Evolutionary conservation across 345 rosid genomes (phyloP).

Genomic region (Salix koriyanagi): DNA sequence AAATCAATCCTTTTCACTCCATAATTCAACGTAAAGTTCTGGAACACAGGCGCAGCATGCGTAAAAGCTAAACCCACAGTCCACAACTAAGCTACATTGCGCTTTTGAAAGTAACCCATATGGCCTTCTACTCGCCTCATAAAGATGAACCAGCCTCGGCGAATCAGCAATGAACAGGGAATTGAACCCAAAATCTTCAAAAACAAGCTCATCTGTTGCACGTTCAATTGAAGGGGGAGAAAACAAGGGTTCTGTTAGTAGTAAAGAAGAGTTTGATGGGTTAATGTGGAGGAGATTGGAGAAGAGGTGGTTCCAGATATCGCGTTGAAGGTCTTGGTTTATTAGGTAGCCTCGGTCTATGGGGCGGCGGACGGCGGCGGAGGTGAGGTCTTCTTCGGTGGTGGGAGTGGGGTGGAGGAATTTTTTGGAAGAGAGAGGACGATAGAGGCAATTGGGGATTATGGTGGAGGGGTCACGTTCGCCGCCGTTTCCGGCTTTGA

Average conservation of each 20-base stretch:
- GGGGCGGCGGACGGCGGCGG: conserved; percentile 91
- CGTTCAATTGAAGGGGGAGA: conserved; percentile 69
- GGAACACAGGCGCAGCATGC: conserved; percentile 77
- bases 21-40: conserved; percentile 61
- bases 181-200: conserved; percentile 79
- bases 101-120: conserved; percentile 50
- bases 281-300: conserved; percentile 48
- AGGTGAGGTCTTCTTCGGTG: conserved; percentile 66
- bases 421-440: conserved; percentile 74
- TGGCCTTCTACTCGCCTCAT: conserved; percentile 69
- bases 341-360: conserved; percentile 91
- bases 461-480: conserved; percentile 67
- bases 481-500: conserved; percentile 83
- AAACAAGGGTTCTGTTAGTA: conserved; percentile 74
- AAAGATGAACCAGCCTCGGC: conserved; percentile 71
- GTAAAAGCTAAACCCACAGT: conserved; percentile 89
- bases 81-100: conserved; percentile 81
- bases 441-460: conserved; percentile 80
- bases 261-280: conserved; percentile 62
- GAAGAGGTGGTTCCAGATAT: conserved; percentile 85
- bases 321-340: conserved; percentile 81
- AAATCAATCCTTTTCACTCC: conserved; percentile 79
- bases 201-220: conserved; percentile 80
- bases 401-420: conserved; percentile 54
- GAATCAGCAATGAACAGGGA: conserved; percentile 66